A percentile compares a stretch with the other conserved stretches of the same genome.
Evolutionary conservation across 1,284 basidiomycete species (phyloP).

Genomic region (Vanrija pseudolonga): DNA sequence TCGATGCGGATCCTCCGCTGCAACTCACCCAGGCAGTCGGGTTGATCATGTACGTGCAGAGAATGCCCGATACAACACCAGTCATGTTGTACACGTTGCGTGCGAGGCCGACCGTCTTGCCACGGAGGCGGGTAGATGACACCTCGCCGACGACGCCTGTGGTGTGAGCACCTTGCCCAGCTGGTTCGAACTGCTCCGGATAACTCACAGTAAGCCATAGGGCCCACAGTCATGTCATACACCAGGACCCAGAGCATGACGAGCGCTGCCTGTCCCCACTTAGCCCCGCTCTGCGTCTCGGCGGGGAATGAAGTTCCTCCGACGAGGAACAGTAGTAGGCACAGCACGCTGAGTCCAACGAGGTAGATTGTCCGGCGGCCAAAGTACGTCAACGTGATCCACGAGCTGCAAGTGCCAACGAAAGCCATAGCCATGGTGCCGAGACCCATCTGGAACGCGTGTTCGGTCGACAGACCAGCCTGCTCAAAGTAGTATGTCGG

Average conservation of each 20-base stretch:
- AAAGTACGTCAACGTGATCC: conserved; percentile 25
- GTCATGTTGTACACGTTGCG: conserved; percentile 50
- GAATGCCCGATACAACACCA: conserved; percentile 19
- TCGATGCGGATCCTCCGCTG: conserved; percentile 19
- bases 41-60: conserved; percentile 24
- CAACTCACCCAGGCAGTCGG: conserved; percentile 14
- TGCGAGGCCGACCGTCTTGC: conserved; percentile 52
- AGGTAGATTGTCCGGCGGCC: conserved; percentile 52
- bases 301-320: conserved; percentile 31
- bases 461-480: conserved; percentile 11
- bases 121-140: conserved; percentile 47
- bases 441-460: conserved; percentile 13
- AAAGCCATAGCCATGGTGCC: conserved; percentile 11
- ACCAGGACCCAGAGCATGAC: conserved; percentile 15
- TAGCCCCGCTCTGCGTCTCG: neutral
- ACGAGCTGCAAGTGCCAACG: conserved; percentile 26
- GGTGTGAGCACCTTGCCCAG: conserved; percentile 13
- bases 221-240: conserved; percentile 23
- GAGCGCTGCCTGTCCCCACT: conserved; percentile 8
- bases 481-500: conserved; percentile 28
- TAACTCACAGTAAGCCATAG: conserved; percentile 32
- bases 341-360: conserved; percentile 45
- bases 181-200: neutral
- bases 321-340: conserved; percentile 47
- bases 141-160: conserved; percentile 46